These are phyloP conservation scores for Buxus sempervirens DNA, from an alignment of 164 flowering plant species.

Conservation along the genomic window DNA sequence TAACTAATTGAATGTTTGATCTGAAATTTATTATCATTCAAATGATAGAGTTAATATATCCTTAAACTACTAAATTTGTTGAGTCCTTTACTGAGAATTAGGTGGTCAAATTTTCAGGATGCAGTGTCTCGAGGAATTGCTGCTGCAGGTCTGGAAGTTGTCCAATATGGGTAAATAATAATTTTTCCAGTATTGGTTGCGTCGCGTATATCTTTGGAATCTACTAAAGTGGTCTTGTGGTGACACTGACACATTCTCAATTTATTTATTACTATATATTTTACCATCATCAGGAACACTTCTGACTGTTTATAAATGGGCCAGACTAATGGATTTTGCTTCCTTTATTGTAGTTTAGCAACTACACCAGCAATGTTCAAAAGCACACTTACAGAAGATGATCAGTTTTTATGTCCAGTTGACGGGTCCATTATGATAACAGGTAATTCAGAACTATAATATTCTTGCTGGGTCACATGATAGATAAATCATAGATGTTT, in stretches of 20 bases:
- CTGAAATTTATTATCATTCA: not conserved
- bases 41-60: not conserved
- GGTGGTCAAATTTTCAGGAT: slow-evolving; percentile 52
- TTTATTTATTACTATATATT: not conserved
- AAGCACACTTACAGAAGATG: slow-evolving; percentile 78
- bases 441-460: slow-evolving; percentile 36
- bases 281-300: not conserved
- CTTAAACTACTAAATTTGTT: not conserved
- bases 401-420: slow-evolving; percentile 64
- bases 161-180: slow-evolving; percentile 78
- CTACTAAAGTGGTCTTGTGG: not conserved
- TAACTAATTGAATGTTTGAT: not conserved
- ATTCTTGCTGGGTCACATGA: not conserved
- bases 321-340: slow-evolving; percentile 3
- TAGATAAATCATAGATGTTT: not conserved
- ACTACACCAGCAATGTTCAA: slow-evolving; percentile 99
- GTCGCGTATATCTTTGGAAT: not conserved
- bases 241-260: not conserved
- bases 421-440: slow-evolving; percentile 99
- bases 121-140: slow-evolving; percentile 85
- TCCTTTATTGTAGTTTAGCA: slow-evolving; percentile 58
- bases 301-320: not conserved
- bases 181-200: not conserved
- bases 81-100: not conserved
- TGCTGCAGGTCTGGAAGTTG: slow-evolving; percentile 69